These are phyloP conservation scores for Carallia pectinifolia DNA, from an alignment of 345 rosid genomes.

Conservation along the genomic window DNA sequence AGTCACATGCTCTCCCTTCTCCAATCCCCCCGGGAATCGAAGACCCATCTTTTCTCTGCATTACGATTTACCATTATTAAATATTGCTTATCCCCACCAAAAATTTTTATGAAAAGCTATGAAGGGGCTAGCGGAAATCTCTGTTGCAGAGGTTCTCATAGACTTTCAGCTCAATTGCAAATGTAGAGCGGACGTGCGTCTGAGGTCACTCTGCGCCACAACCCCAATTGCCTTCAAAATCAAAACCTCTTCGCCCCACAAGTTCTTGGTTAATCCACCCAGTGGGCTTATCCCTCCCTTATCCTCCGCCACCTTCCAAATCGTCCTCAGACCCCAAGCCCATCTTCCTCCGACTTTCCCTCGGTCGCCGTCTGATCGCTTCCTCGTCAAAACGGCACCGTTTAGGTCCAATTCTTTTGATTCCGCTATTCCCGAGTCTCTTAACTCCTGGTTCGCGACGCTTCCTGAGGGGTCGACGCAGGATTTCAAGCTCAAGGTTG, in stretches of 20 bases:
- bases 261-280: conserved; percentile 60
- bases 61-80: too few species aligned
- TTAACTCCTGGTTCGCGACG: conserved; percentile 32
- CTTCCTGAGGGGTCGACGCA: conserved; percentile 27
- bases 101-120: background rate
- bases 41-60: too few species aligned
- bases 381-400: conserved; percentile 44
- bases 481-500: conserved; percentile 57
- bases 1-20: background rate
- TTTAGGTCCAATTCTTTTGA: background rate
- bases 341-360: conserved; percentile 52
- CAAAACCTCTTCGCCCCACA: conserved; percentile 61
- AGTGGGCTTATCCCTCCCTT: conserved; percentile 46
- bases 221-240: conserved; percentile 53
- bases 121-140: conserved; percentile 35
- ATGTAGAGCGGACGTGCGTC: conserved; percentile 45
- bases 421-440: conserved; percentile 6
- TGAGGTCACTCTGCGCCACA: conserved; percentile 44
- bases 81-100: too few species aligned
- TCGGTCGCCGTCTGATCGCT: conserved; percentile 57
- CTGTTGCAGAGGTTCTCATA: conserved; percentile 42
- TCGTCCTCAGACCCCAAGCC: conserved; percentile 54
- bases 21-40: too few species aligned
- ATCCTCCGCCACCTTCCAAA: conserved; percentile 41
- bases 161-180: conserved; percentile 46